Conservation (phyloP, 176 grass and related monocot genomes). For the Alopecurus myosuroides region DNA sequence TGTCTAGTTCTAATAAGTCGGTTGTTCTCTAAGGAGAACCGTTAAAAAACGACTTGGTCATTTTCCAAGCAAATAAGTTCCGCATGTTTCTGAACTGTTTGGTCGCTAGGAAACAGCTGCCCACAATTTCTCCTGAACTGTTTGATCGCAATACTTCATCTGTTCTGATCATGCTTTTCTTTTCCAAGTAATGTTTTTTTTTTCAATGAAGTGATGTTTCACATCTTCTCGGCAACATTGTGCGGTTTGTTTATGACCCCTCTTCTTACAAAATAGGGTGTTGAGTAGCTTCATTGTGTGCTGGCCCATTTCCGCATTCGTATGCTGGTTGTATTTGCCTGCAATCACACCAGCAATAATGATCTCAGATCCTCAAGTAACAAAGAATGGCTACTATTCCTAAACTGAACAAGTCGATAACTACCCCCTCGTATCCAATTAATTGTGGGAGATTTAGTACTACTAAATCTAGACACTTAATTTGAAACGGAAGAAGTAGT, state of each 20-base stretch:
- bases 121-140: background rate
- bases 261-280: too few species aligned
- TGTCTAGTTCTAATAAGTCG: too few species aligned
- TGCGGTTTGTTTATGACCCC: background rate
- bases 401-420: background rate
- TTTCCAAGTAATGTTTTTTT: background rate
- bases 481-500: too few species aligned
- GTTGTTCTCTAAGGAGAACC: too few species aligned
- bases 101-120: background rate
- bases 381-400: background rate
- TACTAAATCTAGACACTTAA: too few species aligned
- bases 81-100: too few species aligned
- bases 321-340: constrained; percentile 16
- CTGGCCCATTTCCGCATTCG: constrained; percentile 35
- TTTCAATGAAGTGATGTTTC: background rate
- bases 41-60: too few species aligned
- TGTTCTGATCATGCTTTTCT: background rate
- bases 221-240: background rate
- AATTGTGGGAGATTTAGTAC: too few species aligned
- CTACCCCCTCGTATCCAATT: too few species aligned
- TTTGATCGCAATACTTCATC: background rate
- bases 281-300: too few species aligned
- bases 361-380: background rate
- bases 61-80: too few species aligned
- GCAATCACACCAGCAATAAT: background rate